Evolutionary conservation across 345 rosid species (phyloP).

Genomic region (Anastatica hierochuntica): DNA sequence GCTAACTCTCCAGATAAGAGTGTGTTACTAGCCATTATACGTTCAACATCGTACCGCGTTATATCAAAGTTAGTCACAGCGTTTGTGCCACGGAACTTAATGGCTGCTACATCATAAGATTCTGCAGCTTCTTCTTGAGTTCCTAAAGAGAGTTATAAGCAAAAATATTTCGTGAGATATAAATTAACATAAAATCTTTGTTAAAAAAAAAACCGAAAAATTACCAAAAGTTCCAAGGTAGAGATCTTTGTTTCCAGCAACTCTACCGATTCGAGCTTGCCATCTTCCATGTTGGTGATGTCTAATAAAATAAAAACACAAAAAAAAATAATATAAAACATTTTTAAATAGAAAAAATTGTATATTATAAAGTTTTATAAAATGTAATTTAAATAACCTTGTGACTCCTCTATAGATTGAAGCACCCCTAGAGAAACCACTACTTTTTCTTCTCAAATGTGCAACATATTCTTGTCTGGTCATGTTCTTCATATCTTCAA

Average conservation of each 20-base stretch:
- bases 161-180: too few species aligned
- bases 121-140: slow-evolving; percentile 98
- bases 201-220: too few species aligned
- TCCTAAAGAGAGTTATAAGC: too few species aligned
- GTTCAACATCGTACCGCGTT: slow-evolving; percentile 65
- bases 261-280: slow-evolving; percentile 99
- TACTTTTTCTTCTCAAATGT: slow-evolving; percentile 88
- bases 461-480: slow-evolving; percentile 90
- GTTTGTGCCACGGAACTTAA: slow-evolving; percentile 79
- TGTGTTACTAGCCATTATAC: slow-evolving; percentile 73
- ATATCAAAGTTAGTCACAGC: slow-evolving; percentile 94
- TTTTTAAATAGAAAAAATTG: too few species aligned
- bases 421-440: slow-evolving; percentile 99
- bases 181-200: too few species aligned
- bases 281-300: slow-evolving; percentile 99
- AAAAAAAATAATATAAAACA: background rate
- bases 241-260: slow-evolving; percentile 96
- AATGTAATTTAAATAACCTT: slow-evolving; percentile 32
- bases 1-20: slow-evolving; percentile 80
- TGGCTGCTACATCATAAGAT: slow-evolving; percentile 94
- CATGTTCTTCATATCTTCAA: slow-evolving; percentile 82
- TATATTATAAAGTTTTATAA: background rate
- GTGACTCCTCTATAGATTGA: slow-evolving; percentile 98
- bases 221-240: slow-evolving; percentile 94
- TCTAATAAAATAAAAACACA: slow-evolving; percentile 19